Conservation (phyloP, 2,329 filamentous ascomycete genomes). For the Xylariaceae sp. region DNA sequence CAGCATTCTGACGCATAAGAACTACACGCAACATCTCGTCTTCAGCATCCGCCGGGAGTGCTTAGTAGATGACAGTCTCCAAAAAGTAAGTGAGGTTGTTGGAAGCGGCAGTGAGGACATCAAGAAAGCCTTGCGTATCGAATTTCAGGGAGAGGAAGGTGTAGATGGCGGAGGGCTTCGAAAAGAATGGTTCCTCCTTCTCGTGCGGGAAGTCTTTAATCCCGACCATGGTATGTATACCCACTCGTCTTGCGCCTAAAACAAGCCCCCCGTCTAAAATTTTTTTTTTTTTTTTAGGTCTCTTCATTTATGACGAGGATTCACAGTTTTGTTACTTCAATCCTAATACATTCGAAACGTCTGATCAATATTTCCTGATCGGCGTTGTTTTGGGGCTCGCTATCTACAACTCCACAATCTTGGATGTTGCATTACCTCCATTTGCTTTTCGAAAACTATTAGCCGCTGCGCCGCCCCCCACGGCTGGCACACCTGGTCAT, state of each 20-base stretch:
- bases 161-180: slow-evolving; percentile 87
- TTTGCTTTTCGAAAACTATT: slow-evolving; percentile 90
- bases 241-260: neutral
- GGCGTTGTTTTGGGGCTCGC: slow-evolving; percentile 87
- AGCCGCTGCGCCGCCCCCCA: slow-evolving; percentile 71
- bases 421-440: slow-evolving; percentile 85
- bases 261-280: slow-evolving; percentile 1
- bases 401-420: slow-evolving; percentile 93
- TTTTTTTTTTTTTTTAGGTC: slow-evolving; percentile 57
- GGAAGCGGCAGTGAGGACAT: slow-evolving; percentile 82
- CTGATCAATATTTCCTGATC: slow-evolving; percentile 89
- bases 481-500: slow-evolving; percentile 59
- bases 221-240: slow-evolving; percentile 76
- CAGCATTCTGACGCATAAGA: slow-evolving; percentile 77
- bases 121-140: slow-evolving; percentile 86
- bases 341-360: slow-evolving; percentile 85
- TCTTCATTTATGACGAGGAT: slow-evolving; percentile 91
- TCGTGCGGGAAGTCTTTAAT: slow-evolving; percentile 89
- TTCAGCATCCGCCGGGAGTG: slow-evolving; percentile 83
- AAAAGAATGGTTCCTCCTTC: slow-evolving; percentile 93
- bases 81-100: slow-evolving; percentile 82
- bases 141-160: slow-evolving; percentile 87
- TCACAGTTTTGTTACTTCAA: slow-evolving; percentile 94
- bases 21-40: slow-evolving; percentile 77
- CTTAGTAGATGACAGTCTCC: slow-evolving; percentile 85